Evolutionary conservation across 305 asterid species (phyloP).

Genomic region (Ajuga reptans): DNA sequence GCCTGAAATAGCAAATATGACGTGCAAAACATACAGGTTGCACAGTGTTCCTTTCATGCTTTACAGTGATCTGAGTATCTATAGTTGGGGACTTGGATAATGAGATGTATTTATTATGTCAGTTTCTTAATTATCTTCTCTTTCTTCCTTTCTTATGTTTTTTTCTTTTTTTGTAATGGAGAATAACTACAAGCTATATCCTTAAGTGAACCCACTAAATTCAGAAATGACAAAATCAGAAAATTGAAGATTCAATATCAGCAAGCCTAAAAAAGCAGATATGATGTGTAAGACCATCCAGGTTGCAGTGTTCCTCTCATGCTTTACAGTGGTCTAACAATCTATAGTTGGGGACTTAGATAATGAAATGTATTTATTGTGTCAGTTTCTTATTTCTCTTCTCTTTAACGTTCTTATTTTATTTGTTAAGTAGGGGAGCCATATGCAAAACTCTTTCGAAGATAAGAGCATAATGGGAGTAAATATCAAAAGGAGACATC

Average conservation of each 20-base stretch:
- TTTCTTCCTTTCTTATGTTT: too few relatives aligned
- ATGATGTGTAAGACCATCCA: neutral
- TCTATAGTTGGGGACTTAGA: neutral
- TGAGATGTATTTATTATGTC: too few relatives aligned
- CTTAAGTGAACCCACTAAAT: conserved; percentile 16
- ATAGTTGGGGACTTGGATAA: too few relatives aligned
- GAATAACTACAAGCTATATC: conserved; percentile 2
- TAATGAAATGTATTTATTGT: neutral
- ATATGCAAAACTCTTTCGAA: neutral
- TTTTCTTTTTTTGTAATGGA: neutral
- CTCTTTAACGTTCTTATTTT: neutral
- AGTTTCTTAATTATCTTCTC: too few relatives aligned
- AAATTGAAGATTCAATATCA: neutral
- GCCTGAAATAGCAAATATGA: too few relatives aligned
- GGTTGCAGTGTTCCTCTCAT: neutral
- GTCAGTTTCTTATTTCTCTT: neutral
- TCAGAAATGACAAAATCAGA: conserved; percentile 6
- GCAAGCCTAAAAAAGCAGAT: conserved; percentile 7
- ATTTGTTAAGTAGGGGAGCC: neutral
- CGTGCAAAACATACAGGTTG: too few relatives aligned
- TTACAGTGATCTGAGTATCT: too few relatives aligned
- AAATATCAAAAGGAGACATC: neutral
- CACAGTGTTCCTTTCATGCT: too few relatives aligned
- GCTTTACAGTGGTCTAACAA: neutral
- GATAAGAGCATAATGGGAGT: neutral